These are phyloP conservation scores for Trichophaea hybrida DNA, from an alignment of 2,329 filamentous ascomycete species.

Conservation along the genomic window DNA sequence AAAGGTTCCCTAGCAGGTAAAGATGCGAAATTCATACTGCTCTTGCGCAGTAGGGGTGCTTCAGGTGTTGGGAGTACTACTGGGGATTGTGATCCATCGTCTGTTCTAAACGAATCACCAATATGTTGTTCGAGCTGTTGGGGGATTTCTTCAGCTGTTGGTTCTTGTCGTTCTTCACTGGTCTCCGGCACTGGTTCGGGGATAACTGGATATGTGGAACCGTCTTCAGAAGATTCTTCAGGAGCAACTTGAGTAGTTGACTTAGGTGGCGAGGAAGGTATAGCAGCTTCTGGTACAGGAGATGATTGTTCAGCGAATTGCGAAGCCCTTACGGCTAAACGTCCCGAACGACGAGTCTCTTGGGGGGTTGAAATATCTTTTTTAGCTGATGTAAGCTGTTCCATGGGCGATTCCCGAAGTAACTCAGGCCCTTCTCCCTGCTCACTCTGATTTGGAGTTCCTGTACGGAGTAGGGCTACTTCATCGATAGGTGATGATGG, in stretches of 20 bases:
- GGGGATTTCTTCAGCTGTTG: neutral
- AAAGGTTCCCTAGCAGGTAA: conserved; percentile 82
- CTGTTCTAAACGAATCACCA: too few species aligned
- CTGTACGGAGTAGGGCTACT: neutral
- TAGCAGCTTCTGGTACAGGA: conserved; percentile 14
- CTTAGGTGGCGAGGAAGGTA: neutral
- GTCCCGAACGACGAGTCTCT: neutral
- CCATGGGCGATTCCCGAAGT: neutral
- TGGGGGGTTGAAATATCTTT: neutral
- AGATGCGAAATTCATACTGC: conserved; percentile 86
- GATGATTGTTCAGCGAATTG: neutral
- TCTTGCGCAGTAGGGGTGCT: conserved; percentile 43
- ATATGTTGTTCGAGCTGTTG: too few species aligned
- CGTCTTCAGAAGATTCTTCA: neutral
- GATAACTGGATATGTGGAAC: neutral
- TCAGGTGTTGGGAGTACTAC: conserved; percentile 16
- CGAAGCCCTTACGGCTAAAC: neutral
- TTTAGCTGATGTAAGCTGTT: neutral
- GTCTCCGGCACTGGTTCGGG: neutral
- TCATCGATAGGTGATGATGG: conserved; percentile 23
- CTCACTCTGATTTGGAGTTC: neutral
- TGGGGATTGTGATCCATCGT: conserved; percentile 4
- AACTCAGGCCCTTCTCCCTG: neutral
- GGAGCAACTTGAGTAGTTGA: neutral
- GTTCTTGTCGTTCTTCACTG: neutral